Evolutionary conservation across 345 rosid species (phyloP).

Genomic region (Gossypium stocksii): DNA sequence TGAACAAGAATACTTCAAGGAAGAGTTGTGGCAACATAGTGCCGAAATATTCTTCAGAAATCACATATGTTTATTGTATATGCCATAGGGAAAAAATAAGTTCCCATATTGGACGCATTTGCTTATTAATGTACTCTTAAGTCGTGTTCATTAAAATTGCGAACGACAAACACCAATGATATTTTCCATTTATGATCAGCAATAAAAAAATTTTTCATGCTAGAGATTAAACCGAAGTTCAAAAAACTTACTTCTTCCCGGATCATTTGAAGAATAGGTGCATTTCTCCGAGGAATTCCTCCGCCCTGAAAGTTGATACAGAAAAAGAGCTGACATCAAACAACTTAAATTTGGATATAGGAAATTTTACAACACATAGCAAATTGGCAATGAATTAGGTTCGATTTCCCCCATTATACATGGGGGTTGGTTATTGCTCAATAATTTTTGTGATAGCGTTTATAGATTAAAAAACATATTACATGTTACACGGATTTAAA

Average conservation of each 20-base stretch:
- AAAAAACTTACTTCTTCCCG: constrained; percentile 66
- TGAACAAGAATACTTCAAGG: neutral
- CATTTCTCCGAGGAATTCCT: constrained; percentile 89
- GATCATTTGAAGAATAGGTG: constrained; percentile 69
- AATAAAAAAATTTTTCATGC: neutral
- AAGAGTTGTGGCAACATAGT: neutral
- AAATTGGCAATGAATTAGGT: neutral
- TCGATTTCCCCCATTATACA: neutral
- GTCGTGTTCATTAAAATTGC: neutral
- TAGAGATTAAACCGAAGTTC: neutral
- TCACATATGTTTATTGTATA: neutral
- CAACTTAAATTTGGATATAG: neutral
- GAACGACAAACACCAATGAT: neutral
- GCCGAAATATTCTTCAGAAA: constrained; percentile 5
- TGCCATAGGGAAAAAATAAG: neutral
- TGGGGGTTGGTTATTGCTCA: neutral
- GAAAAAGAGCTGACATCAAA: neutral
- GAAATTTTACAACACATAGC: neutral
- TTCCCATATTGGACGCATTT: neutral
- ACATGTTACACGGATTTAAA: neutral
- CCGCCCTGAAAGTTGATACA: constrained; percentile 52
- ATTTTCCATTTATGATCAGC: neutral
- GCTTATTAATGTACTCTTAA: neutral
- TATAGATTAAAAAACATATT: constrained; percentile 37
- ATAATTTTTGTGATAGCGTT: neutral